Conservation (phyloP, 495 filamentous ascomycete genomes). For the Viridothelium virens region DNA sequence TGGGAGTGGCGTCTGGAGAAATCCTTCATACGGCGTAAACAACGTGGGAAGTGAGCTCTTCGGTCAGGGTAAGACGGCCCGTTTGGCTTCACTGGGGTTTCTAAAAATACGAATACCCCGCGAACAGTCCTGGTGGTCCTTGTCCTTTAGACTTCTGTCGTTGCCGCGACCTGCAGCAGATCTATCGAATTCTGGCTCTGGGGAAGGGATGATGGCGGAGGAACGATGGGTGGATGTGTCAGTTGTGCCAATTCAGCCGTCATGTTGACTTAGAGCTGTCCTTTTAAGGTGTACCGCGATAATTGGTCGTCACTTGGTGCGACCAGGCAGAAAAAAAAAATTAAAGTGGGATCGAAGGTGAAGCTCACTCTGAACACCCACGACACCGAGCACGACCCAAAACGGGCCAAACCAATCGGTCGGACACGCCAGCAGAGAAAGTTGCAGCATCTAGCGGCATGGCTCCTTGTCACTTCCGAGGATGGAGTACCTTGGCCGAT, state of each 20-base stretch:
- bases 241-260: neutral
- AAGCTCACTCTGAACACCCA: too few relatives aligned
- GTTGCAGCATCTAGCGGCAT: too few relatives aligned
- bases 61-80: neutral
- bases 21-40: neutral
- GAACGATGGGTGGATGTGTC: neutral
- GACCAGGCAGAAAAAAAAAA: neutral
- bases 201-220: neutral
- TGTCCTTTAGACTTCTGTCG: neutral
- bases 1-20: conserved; percentile 9
- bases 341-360: too few relatives aligned
- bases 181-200: conserved; percentile 1
- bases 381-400: too few relatives aligned
- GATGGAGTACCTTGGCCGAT: neutral
- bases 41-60: neutral
- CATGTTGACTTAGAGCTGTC: neutral
- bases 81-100: neutral
- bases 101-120: conserved; percentile 10
- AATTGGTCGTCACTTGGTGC: neutral
- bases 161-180: neutral
- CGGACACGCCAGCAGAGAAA: too few relatives aligned
- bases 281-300: neutral
- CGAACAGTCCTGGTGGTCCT: neutral
- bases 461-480: too few relatives aligned
- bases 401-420: too few relatives aligned